phyloP scores from a whole-genome alignment of 306 rosid species.

The Datisca glomerata region DNA sequence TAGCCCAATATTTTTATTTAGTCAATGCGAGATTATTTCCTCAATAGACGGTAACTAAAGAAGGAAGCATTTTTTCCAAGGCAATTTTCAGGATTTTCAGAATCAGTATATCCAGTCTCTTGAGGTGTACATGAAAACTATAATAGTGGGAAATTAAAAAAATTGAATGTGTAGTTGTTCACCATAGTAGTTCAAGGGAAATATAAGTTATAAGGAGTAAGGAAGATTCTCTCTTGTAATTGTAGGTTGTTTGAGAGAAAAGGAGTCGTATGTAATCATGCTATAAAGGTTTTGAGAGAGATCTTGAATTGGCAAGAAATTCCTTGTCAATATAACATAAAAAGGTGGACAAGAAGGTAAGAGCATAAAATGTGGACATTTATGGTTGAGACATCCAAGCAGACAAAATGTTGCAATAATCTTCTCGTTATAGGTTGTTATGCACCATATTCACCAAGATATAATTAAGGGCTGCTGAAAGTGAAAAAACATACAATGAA shows the following conservation, averaged over 20 bases:
- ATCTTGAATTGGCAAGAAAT: background rate
- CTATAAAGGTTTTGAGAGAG: background rate
- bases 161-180: background rate
- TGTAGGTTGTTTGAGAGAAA: constrained; percentile 2
- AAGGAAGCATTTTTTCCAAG: background rate
- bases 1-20: no score
- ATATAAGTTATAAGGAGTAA: background rate
- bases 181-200: background rate
- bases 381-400: background rate
- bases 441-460: background rate
- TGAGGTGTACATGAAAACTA: background rate
- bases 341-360: background rate
- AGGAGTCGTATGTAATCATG: background rate
- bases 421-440: background rate
- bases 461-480: background rate
- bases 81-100: background rate
- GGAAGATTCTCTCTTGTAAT: background rate
- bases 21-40: background rate
- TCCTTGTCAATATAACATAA: background rate
- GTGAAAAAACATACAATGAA: background rate
- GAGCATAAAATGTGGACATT: background rate
- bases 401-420: background rate
- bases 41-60: background rate
- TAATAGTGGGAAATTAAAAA: background rate
- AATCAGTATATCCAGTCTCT: background rate